Evolutionary conservation across 495 filamentous ascomycete species (phyloP).

Genomic region (Achaetomiella virescens): DNA sequence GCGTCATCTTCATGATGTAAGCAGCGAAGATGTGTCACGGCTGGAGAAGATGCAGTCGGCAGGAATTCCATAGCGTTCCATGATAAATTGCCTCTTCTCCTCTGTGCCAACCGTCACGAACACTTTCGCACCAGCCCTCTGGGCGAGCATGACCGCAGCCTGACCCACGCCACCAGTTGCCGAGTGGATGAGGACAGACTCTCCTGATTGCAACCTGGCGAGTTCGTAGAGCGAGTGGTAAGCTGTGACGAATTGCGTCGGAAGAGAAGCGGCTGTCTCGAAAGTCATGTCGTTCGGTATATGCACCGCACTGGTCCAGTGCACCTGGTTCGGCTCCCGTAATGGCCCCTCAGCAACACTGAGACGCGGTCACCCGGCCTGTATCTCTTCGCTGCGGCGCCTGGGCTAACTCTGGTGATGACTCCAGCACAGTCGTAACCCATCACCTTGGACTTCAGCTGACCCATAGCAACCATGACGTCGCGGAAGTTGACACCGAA

Average conservation of each 20-base stretch:
- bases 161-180: constrained; percentile 54
- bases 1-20: constrained; percentile 41
- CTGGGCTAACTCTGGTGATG: constrained; percentile 47
- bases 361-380: constrained; percentile 45
- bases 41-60: constrained; percentile 48
- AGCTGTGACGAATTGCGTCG: constrained; percentile 48
- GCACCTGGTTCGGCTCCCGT: constrained; percentile 12
- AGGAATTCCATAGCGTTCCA: constrained; percentile 45
- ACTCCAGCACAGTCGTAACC: constrained; percentile 43
- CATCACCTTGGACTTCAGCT: constrained; percentile 33
- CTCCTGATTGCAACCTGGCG: constrained; percentile 39
- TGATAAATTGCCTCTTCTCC: constrained; percentile 40
- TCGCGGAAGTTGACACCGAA: constrained; percentile 43
- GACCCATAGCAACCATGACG: constrained; percentile 48
- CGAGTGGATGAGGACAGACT: constrained; percentile 54
- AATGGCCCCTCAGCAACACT: constrained; percentile 29
- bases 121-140: constrained; percentile 46
- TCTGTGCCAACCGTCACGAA: constrained; percentile 49
- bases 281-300: constrained; percentile 46
- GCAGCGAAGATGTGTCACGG: constrained; percentile 36
- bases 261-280: constrained; percentile 45
- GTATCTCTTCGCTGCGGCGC: constrained; percentile 35
- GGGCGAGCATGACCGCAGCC: constrained; percentile 49
- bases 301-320: constrained; percentile 22
- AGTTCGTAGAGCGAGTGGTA: constrained; percentile 42